Conservation (phyloP, 2,329 filamentous ascomycete species). For the Aureobasidium sp. region DNA sequence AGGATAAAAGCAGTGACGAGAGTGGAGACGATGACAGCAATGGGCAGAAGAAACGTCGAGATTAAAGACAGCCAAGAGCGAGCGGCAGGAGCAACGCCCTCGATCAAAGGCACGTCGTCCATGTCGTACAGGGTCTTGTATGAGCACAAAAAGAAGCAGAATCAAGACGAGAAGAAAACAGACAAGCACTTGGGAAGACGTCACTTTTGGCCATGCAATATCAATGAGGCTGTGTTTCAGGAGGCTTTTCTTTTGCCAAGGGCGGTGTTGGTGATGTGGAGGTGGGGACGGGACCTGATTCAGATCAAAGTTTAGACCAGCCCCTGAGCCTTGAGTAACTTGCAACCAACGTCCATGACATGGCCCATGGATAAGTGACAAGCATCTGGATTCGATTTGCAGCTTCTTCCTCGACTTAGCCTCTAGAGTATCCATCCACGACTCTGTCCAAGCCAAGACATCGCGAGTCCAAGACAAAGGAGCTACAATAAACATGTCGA, state of each 20-base stretch:
- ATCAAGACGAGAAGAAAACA: background rate
- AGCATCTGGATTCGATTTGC: too few species aligned
- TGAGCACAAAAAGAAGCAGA: background rate
- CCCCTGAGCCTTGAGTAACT: background rate
- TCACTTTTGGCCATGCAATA: background rate
- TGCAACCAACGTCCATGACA: background rate
- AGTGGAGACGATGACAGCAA: slow-evolving; percentile 34
- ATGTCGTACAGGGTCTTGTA: background rate
- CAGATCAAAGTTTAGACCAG: slow-evolving; percentile 10
- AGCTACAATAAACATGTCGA: too few species aligned
- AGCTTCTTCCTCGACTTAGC: too few species aligned
- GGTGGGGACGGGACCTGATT: background rate
- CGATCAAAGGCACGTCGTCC: slow-evolving; percentile 3
- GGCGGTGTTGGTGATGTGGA: background rate
- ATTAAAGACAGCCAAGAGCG: slow-evolving; percentile 16
- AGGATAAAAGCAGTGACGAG: slow-evolving; percentile 45
- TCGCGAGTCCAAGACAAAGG: too few species aligned
- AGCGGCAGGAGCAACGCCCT: background rate
- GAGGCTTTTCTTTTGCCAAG: background rate
- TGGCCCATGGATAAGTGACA: background rate
- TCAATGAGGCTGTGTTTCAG: slow-evolving; percentile 10
- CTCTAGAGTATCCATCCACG: too few species aligned
- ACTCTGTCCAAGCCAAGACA: too few species aligned
- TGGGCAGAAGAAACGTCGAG: slow-evolving; percentile 34
- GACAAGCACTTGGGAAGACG: too few species aligned